These are phyloP conservation scores for Aureobasidium zeae DNA, from an alignment of 2,329 filamentous ascomycete species.

Conservation along the genomic window DNA sequence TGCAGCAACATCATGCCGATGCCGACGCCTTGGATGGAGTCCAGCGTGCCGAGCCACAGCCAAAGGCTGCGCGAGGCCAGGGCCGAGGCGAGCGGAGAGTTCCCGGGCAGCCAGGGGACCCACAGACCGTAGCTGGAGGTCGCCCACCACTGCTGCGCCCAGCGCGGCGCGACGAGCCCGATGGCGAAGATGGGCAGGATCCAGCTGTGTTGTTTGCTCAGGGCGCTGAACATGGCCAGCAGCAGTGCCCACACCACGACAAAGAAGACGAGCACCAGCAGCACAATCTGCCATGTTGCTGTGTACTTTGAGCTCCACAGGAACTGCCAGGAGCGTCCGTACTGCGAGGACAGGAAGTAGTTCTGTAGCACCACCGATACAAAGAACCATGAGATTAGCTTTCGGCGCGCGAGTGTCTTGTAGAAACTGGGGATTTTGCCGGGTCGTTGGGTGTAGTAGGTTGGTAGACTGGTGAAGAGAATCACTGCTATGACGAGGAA, in stretches of 20 bases:
- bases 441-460: constrained; percentile 56
- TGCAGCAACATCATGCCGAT: constrained; percentile 60
- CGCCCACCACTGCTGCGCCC: constrained; percentile 60
- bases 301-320: constrained; percentile 51
- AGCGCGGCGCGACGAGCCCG: constrained; percentile 55
- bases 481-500: constrained; percentile 48
- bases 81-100: constrained; percentile 44
- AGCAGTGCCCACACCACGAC: constrained; percentile 47
- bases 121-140: constrained; percentile 51
- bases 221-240: constrained; percentile 42
- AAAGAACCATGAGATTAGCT: constrained; percentile 60
- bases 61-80: constrained; percentile 50
- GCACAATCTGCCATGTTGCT: constrained; percentile 46
- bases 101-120: constrained; percentile 51
- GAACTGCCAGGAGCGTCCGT: constrained; percentile 58
- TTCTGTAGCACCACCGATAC: constrained; percentile 55
- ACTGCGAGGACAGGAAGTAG: constrained; percentile 57
- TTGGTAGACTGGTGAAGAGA: constrained; percentile 52
- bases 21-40: constrained; percentile 56
- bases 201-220: constrained; percentile 57
- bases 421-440: constrained; percentile 59
- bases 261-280: constrained; percentile 50
- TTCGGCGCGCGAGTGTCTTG: constrained; percentile 50
- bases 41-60: constrained; percentile 59
- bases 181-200: constrained; percentile 59